A percentile compares a stretch with the other conserved stretches of the same genome.
phyloP scores from a whole-genome alignment of 2,329 filamentous ascomycete species.

The Dothideomycetes sp. region DNA sequence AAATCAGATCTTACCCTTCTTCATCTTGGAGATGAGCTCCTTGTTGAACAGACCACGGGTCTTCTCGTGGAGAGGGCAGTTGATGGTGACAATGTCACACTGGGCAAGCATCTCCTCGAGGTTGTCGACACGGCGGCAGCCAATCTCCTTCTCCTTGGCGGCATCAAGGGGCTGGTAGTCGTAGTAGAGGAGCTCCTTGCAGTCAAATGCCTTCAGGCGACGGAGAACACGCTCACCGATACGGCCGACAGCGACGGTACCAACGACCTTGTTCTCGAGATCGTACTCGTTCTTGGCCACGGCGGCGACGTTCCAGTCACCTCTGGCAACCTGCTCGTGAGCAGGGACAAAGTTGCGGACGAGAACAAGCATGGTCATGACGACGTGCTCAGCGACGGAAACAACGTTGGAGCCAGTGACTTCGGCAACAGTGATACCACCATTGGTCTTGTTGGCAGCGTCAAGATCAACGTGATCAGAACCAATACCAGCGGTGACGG shows the following conservation, averaged over 20 bases:
- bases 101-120: constrained; percentile 90
- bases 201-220: constrained; percentile 94
- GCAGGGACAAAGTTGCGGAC: constrained; percentile 98
- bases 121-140: constrained; percentile 75
- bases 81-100: constrained; percentile 98
- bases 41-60: constrained; percentile 96
- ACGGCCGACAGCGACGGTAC: constrained; percentile 92
- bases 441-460: constrained; percentile 96
- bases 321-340: constrained; percentile 81
- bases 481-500: constrained; percentile 93
- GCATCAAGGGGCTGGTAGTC: constrained; percentile 91
- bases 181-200: constrained; percentile 98
- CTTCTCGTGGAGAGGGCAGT: constrained; percentile 98
- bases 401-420: constrained; percentile 98
- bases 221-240: constrained; percentile 97
- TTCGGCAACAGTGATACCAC: constrained; percentile 92
- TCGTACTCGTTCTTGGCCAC: constrained; percentile 98
- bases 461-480: constrained; percentile 97
- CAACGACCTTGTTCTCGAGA: constrained; percentile 93
- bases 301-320: constrained; percentile 91
- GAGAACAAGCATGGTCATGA: constrained; percentile 96
- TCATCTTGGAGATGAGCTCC: constrained; percentile 98
- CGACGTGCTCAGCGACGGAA: constrained; percentile 95
- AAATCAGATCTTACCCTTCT: constrained; percentile 63
- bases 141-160: constrained; percentile 91